Conservation (phyloP, 495 filamentous ascomycete genomes). For the Cenococcum geophilum region DNA sequence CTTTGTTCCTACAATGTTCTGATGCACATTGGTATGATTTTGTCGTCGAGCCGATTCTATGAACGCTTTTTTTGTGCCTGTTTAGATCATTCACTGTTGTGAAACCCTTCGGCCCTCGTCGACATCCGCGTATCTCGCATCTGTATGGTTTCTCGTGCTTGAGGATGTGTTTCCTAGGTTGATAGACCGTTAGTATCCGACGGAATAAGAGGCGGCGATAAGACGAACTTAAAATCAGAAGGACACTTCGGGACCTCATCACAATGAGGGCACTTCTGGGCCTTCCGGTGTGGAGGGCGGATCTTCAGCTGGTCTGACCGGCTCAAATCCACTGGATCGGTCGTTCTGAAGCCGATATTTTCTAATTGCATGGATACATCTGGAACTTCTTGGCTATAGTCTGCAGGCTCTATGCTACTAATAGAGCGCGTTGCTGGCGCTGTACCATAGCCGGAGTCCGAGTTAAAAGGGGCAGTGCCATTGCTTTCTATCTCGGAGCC, state of each 20-base stretch:
- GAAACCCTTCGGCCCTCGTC: constrained; percentile 58
- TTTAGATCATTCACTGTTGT: constrained; percentile 69
- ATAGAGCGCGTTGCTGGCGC: not conserved
- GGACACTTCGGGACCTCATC: constrained; percentile 28
- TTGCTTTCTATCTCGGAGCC: constrained; percentile 11
- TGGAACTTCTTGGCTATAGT: constrained; percentile 5
- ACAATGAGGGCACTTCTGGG: constrained; percentile 23
- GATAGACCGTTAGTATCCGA: constrained; percentile 8
- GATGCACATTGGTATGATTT: constrained; percentile 64
- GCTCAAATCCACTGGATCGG: not conserved
- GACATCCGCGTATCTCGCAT: constrained; percentile 57
- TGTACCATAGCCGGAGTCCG: constrained; percentile 29
- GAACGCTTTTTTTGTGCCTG: constrained; percentile 33
- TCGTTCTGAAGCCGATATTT: not conserved
- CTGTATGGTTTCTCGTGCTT: constrained; percentile 69
- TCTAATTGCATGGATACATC: not conserved
- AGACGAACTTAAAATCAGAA: constrained; percentile 28
- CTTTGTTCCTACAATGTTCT: constrained; percentile 55
- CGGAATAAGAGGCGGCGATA: not conserved
- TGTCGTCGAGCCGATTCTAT: constrained; percentile 40
- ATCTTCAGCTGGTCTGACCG: not conserved
- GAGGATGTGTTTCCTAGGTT: constrained; percentile 68
- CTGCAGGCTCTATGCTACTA: constrained; percentile 4
- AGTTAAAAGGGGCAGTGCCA: constrained; percentile 10
- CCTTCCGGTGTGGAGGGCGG: constrained; percentile 6